These are phyloP conservation scores for Tausonia pullulans DNA, from an alignment of 1,284 basidiomycete species.

Conservation along the genomic window DNA sequence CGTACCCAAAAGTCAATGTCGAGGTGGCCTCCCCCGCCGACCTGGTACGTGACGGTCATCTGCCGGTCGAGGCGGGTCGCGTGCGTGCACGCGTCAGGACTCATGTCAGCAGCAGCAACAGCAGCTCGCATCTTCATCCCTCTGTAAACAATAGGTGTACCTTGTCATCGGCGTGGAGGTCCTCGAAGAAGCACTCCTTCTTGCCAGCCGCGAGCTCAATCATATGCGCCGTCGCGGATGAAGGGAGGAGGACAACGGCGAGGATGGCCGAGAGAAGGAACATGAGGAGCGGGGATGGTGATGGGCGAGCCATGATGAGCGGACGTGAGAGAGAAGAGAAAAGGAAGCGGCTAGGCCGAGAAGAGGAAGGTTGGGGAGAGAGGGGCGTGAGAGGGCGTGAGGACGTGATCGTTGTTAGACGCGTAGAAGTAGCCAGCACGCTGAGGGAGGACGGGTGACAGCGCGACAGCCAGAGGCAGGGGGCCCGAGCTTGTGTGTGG, in stretches of 20 bases:
- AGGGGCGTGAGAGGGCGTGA: too few species aligned
- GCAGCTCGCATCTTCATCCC: background rate
- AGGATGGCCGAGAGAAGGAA: conserved; percentile 18
- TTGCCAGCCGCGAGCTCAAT: conserved; percentile 56
- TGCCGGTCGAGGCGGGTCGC: conserved; percentile 30
- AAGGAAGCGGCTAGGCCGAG: too few species aligned
- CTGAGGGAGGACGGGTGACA: too few species aligned
- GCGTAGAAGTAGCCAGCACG: too few species aligned
- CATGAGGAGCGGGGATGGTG: background rate
- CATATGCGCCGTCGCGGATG: conserved; percentile 32
- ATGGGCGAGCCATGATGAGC: background rate
- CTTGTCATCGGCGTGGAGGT: conserved; percentile 88
- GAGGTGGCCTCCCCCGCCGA: conserved; percentile 87
- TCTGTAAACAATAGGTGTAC: conserved; percentile 34
- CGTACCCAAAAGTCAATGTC: conserved; percentile 93
- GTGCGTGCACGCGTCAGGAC: background rate
- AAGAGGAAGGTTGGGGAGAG: too few species aligned
- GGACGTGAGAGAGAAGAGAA: too few species aligned
- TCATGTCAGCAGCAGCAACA: background rate
- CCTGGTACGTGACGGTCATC: conserved; percentile 99
- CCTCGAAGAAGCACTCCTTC: conserved; percentile 98
- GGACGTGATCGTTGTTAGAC: too few species aligned
- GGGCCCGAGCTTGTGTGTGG: too few species aligned
- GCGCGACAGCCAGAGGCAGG: too few species aligned
- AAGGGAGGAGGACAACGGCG: conserved; percentile 19